Base-by-base conservation (phyloP, 305 asterid genomes). In the Lippia alba region DNA sequence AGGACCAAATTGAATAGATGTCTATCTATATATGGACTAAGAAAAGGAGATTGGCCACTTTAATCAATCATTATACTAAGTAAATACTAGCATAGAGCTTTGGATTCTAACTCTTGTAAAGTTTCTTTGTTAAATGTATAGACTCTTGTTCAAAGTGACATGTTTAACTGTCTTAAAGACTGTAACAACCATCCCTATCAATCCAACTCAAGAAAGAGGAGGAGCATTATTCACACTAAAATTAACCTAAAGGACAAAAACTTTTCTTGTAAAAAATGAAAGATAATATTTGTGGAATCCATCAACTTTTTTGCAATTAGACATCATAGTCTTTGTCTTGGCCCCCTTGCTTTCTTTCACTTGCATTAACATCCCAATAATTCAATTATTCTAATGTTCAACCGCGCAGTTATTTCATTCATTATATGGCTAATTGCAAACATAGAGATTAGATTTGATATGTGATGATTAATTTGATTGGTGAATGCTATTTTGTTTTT, bases 181-280 rank as follows among this genome's bases (percentile, higher is more conserved):
- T n/a, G n/a, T 6, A 40, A 61, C n/a, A 17, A 12, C 55, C 49
- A 70, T 61, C 70, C 0, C 3, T 61, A 68, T 68, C 74, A 36
- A 44, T 75, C 56, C 33, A 15, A 15, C 59, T 54, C 19, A 12
- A 16, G 50, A 17, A 48, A 9, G 48, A 7, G 58, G 40, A 62
- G 54, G 34, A 61, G 8, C 60, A 46, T 64, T 74, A 16, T 24
- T 64, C 58, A 58, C 58, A 24, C 30, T 24, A 24, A 24, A 24
- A 24, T 61, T 56, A 20, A 71, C 63, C 50, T 48, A 66, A 62
- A 72, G 71, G 74, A 60, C 61, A 76, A 54, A 59, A 54, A n/a
- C 64, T 69, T 65, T 75, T 65, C 8, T 64, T 18, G 59, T 14
- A 9, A 36, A 65, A 59, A 74, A 69, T 10, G 58, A 20, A 53